Evolutionary conservation across 1,284 basidiomycete genomes (phyloP).

Genomic region (Ustilago sp.): DNA sequence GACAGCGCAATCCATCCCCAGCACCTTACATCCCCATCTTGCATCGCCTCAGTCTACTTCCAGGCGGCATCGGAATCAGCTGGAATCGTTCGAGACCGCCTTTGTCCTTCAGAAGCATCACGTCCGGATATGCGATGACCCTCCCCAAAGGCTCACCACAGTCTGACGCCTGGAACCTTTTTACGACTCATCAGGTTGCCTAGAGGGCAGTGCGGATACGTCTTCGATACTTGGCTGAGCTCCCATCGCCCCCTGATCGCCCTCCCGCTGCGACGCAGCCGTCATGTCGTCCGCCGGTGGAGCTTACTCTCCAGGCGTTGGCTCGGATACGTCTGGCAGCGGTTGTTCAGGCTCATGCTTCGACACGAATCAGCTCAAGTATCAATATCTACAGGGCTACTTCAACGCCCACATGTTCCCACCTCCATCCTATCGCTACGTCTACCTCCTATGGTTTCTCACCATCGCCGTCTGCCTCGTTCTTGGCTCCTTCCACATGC

Average conservation of each 20-base stretch:
- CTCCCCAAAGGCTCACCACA: background rate
- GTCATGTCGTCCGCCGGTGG: conserved; percentile 27
- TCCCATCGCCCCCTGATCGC: background rate
- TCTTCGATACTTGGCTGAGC: background rate
- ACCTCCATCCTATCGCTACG: conserved; percentile 70
- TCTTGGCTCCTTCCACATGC: conserved; percentile 65
- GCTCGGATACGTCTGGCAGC: conserved; percentile 16
- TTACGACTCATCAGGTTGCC: background rate
- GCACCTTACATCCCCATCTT: background rate
- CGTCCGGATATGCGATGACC: background rate
- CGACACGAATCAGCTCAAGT: conserved; percentile 49
- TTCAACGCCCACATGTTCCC: conserved; percentile 70
- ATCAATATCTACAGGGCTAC: conserved; percentile 63
- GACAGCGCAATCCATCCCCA: background rate
- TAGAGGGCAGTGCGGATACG: background rate
- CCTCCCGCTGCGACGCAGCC: background rate
- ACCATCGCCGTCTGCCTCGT: conserved; percentile 62
- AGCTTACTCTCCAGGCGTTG: conserved; percentile 43
- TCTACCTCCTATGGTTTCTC: conserved; percentile 71
- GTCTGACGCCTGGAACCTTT: background rate
- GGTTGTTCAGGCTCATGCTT: conserved; percentile 56
- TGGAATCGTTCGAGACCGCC: background rate
- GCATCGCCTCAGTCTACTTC: background rate
- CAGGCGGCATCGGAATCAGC: too few relatives aligned
- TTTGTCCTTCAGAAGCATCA: background rate